Percentiles rank a stretch among this genome's conserved stretches.
These are phyloP conservation scores for Histomonas meleagridis DNA, from an alignment of 208 protist genomes.

Conservation along the genomic window DNA sequence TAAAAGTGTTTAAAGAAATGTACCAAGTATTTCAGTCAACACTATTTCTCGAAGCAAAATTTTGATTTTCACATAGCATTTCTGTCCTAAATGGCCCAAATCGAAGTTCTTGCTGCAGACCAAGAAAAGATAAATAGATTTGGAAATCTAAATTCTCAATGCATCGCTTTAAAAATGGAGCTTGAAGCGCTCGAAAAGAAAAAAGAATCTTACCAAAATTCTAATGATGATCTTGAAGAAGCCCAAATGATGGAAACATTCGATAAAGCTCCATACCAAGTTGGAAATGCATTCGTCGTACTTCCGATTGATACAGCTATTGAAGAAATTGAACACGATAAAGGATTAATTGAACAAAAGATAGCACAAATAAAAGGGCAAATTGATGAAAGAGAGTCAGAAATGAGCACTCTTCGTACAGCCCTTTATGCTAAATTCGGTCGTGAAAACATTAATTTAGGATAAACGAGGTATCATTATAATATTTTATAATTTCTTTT, in stretches of 20 bases:
- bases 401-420: slow-evolving; percentile 8
- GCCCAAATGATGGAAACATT: neutral
- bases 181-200: neutral
- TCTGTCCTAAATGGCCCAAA: slow-evolving; percentile 33
- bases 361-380: neutral
- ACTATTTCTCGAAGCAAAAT: too few relatives aligned
- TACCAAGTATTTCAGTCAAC: too few relatives aligned
- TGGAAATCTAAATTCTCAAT: slow-evolving; percentile 28
- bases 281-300: neutral
- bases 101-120: neutral
- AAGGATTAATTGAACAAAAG: neutral
- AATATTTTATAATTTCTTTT: neutral
- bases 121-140: slow-evolving; percentile 23
- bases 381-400: neutral
- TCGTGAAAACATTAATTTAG: slow-evolving; percentile 4
- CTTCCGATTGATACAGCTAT: neutral
- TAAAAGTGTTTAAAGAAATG: too few relatives aligned
- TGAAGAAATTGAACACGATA: neutral
- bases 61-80: too few relatives aligned
- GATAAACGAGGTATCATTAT: neutral
- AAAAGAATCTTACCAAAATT: neutral
- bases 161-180: neutral
- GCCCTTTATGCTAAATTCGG: slow-evolving; percentile 17
- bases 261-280: neutral
- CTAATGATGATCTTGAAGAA: slow-evolving; percentile 33